Evolutionary conservation across 2,329 filamentous ascomycete species (phyloP).

Genomic region (Orbilia oligospora): DNA sequence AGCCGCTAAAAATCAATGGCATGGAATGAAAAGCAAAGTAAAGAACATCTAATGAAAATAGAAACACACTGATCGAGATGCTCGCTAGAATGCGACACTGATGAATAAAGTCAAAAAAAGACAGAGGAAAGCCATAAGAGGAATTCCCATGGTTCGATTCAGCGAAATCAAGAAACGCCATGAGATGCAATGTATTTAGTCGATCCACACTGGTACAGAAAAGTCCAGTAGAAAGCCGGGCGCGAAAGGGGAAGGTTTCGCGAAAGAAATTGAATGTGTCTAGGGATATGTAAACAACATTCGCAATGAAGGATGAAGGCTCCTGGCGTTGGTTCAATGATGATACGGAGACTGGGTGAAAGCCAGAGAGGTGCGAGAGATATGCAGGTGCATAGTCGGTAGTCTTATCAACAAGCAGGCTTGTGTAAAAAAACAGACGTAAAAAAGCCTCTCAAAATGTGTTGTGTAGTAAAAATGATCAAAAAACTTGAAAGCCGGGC

Average conservation of each 20-base stretch:
- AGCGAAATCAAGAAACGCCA: conserved; percentile 27
- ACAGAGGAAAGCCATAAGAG: conserved; percentile 26
- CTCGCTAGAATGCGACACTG: conserved; percentile 29
- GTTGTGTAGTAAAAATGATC: background rate
- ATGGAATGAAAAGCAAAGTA: conserved; percentile 18
- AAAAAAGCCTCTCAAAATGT: background rate
- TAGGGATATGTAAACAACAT: background rate
- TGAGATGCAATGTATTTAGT: conserved; percentile 15
- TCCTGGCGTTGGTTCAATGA: background rate
- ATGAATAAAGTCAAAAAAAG: background rate
- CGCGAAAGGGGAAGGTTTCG: background rate
- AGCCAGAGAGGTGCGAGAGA: background rate
- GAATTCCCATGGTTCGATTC: conserved; percentile 15
- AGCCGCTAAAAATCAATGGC: conserved; percentile 23
- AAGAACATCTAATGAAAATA: conserved; percentile 10
- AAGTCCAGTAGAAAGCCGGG: conserved; percentile 5
- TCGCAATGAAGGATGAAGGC: background rate
- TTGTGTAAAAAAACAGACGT: background rate
- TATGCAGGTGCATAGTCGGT: background rate
- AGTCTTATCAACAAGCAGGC: background rate
- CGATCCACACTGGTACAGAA: conserved; percentile 1
- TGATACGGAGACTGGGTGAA: background rate
- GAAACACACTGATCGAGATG: conserved; percentile 16
- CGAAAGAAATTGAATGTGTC: background rate
- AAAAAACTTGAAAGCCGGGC: background rate